Base-by-base conservation (phyloP, 306 rosid species). In the Casuarina cunninghamiana region DNA sequence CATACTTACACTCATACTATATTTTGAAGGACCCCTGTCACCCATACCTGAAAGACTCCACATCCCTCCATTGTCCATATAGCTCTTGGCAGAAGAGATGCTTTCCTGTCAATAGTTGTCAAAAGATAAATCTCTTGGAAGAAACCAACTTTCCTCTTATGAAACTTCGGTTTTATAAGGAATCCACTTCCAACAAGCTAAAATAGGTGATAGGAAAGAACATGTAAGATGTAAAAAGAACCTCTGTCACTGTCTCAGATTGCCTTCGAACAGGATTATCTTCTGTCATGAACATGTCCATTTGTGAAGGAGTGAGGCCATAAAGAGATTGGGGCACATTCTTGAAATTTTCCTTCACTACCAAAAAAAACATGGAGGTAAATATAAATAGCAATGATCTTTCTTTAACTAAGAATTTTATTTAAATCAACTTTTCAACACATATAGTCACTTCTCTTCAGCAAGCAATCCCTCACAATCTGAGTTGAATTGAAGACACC, bases 281-380 rank as follows among this genome's bases (percentile, higher is more conserved):
- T 83, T 88, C 91, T 9, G 93, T 91, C 97, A 90, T 79, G 89
- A 95, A 95, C 97, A 93, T 93, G 88, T 93, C 94, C 88, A 95
- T 82, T 85, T 95, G 99, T 46, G 97, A 83, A 55, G 99, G 90
- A 46, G 85, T 42, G 57, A 95, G 99, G 74, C 99, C 99, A 78
- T 91, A 93, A 72, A 95, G 90, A 85, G 61, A 74, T 50, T 88
- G 71, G 10, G 99, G 96, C 15, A 49, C 84, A 77, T 91, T 95
- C 90, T 90, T 91, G 86, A 54, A 95, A 81, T 95, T 95, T 7
- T 93, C 89, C 90, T 78, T 88, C 90, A 95, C 99, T 95, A 76
- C 60, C 71, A 81, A 50, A 77, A 39, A 63, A 80, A 78, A 78
- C 10, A 79, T 44, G 32, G 35, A 53, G 17, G 50, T 66, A 76